Evolutionary conservation across 2,329 filamentous ascomycete genomes (phyloP).

Genomic region (Venturia asperata): DNA sequence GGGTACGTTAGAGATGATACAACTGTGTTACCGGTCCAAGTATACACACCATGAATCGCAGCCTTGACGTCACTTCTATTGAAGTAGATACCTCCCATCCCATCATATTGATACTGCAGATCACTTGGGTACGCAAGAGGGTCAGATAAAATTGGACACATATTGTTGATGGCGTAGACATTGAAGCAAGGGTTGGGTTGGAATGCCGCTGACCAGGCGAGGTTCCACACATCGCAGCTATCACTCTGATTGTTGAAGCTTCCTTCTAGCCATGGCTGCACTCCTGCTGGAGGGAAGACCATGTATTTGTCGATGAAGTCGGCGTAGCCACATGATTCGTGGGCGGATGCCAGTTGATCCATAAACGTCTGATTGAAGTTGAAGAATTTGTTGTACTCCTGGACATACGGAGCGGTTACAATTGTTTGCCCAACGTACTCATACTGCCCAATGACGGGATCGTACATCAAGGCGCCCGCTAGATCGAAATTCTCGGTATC

Average conservation of each 20-base stretch:
- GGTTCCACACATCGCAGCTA: constrained; percentile 22
- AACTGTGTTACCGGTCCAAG: not conserved
- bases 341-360: constrained; percentile 20
- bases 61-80: constrained; percentile 62
- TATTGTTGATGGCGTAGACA: constrained; percentile 22
- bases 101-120: constrained; percentile 22
- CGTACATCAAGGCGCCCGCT: constrained; percentile 23
- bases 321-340: constrained; percentile 23
- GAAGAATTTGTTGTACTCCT: constrained; percentile 21
- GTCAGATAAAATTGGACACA: constrained; percentile 18
- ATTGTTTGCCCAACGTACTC: constrained; percentile 26
- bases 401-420: constrained; percentile 21
- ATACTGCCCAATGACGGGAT: constrained; percentile 22
- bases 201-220: constrained; percentile 19
- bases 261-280: constrained; percentile 20
- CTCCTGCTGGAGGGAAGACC: constrained; percentile 22
- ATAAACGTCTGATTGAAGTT: constrained; percentile 23
- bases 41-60: constrained; percentile 52
- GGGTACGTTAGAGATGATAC: not conserved
- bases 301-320: constrained; percentile 22
- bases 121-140: constrained; percentile 23
- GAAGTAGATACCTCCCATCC: constrained; percentile 52
- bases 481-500: constrained; percentile 28
- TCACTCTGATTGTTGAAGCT: constrained; percentile 19
- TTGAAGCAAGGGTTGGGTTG: constrained; percentile 23